Percentiles rank a stretch among this genome's conserved stretches.
Conservation (phyloP, 192 early-diverging fungal species). For the Hyaloraphidium curvatum region DNA sequence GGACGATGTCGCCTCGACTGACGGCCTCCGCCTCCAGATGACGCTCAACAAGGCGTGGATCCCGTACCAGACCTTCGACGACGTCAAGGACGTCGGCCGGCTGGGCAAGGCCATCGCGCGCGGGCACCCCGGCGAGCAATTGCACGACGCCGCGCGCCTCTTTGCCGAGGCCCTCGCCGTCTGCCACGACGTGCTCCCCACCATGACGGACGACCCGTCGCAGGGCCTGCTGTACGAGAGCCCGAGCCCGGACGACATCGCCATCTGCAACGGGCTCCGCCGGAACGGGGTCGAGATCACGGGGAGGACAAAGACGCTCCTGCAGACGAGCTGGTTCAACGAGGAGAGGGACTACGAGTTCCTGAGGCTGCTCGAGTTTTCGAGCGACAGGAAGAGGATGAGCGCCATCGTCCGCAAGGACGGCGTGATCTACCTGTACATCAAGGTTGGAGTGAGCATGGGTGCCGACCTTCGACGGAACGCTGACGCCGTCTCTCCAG, state of each 20-base stretch:
- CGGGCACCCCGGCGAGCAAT: not conserved
- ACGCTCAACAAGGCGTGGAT: too few species aligned
- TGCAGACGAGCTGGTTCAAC: conserved; percentile 2
- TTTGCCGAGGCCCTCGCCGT: not conserved
- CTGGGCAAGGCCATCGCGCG: too few species aligned
- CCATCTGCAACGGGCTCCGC: conserved; percentile 17
- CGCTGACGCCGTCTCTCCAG: too few species aligned
- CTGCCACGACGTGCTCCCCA: conserved; percentile 20
- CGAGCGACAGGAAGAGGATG: conserved; percentile 76
- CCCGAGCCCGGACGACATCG: conserved; percentile 27
- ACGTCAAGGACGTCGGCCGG: not conserved
- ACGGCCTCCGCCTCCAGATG: too few species aligned
- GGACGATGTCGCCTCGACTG: too few species aligned
- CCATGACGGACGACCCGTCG: conserved; percentile 17
- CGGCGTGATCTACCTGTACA: not conserved
- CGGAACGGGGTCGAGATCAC: not conserved
- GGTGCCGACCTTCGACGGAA: too few species aligned
- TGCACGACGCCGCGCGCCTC: not conserved
- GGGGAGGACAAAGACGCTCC: conserved; percentile 9
- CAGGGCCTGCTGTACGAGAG: conserved; percentile 5
- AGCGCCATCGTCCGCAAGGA: conserved; percentile 54
- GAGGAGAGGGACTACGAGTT: conserved; percentile 23
- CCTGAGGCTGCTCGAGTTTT: conserved; percentile 67
- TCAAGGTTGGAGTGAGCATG: too few species aligned
- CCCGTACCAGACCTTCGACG: too few species aligned